Conservation (phyloP, 1,284 basidiomycete genomes). For the Cryptococcus hybrid region DNA sequence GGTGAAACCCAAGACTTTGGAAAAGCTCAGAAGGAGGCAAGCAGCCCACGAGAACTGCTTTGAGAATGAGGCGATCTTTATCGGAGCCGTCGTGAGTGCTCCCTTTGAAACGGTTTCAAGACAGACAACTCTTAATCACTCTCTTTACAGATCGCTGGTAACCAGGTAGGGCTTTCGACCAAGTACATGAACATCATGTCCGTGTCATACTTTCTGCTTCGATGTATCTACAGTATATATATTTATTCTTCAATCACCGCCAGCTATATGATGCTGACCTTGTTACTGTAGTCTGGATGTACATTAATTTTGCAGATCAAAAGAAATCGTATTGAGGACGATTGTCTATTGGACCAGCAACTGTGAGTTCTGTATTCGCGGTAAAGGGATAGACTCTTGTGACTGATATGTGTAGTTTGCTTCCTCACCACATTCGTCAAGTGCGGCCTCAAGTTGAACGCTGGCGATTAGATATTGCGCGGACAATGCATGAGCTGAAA, state of each 20-base stretch:
- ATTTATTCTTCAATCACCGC: background rate
- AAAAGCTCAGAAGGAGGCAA: constrained; percentile 30
- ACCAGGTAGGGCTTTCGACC: constrained; percentile 26
- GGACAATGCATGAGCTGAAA: background rate
- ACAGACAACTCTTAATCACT: background rate
- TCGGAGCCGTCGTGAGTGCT: constrained; percentile 30
- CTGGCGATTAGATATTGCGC: background rate
- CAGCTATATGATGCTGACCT: background rate
- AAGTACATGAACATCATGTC: constrained; percentile 36
- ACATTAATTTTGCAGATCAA: constrained; percentile 28
- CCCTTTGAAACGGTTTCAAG: background rate
- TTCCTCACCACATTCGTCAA: constrained; percentile 29
- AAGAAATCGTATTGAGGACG: constrained; percentile 22
- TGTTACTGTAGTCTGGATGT: constrained; percentile 24
- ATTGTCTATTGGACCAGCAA: constrained; percentile 30
- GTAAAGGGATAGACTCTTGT: background rate
- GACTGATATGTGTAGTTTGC: constrained; percentile 15
- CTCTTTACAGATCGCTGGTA: constrained; percentile 33
- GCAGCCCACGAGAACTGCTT: constrained; percentile 37
- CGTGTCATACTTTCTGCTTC: constrained; percentile 26
- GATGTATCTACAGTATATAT: constrained; percentile 27
- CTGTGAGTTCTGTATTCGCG: constrained; percentile 21
- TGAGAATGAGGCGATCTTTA: constrained; percentile 30
- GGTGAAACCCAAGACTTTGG: constrained; percentile 16
- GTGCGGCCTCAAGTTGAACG: constrained; percentile 23